phyloP scores from a whole-genome alignment of 140 eudicot species.

The Oenanthe javanica region DNA sequence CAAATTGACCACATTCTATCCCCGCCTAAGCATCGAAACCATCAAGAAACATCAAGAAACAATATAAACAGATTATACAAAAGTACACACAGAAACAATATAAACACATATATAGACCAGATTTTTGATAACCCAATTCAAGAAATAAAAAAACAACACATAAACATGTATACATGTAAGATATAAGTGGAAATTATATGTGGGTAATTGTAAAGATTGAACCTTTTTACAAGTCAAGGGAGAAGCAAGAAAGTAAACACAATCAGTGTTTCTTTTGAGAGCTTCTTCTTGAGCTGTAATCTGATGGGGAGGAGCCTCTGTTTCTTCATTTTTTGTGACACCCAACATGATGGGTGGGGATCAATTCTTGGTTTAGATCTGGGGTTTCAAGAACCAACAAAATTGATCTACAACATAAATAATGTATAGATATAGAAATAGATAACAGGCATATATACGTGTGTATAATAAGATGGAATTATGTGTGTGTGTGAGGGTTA shows the following conservation, averaged over 20 bases:
- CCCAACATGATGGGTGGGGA: slow-evolving; percentile 25
- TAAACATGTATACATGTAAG: background rate
- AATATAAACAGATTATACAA: too few relatives aligned
- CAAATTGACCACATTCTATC: background rate
- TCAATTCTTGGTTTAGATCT: background rate
- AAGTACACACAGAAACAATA: too few relatives aligned
- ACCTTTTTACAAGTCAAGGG: slow-evolving; percentile 91
- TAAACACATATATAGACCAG: too few relatives aligned
- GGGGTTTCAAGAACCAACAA: background rate
- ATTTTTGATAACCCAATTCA: background rate
- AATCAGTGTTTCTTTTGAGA: slow-evolving; percentile 74
- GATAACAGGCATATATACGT: background rate
- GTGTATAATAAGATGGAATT: background rate
- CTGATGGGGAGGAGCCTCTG: slow-evolving; percentile 19
- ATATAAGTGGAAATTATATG: background rate
- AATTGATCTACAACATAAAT: background rate
- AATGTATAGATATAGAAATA: background rate
- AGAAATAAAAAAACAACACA: background rate
- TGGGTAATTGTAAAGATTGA: background rate
- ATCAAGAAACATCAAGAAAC: background rate
- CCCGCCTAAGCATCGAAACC: background rate
- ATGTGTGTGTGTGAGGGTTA: background rate
- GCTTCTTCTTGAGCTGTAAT: slow-evolving; percentile 57
- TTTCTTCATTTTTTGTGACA: slow-evolving; percentile 16
- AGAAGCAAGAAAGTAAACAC: slow-evolving; percentile 86